These are phyloP conservation scores for Phytophthora citricola DNA, from an alignment of 352 stramenopile species.

Conservation along the genomic window DNA sequence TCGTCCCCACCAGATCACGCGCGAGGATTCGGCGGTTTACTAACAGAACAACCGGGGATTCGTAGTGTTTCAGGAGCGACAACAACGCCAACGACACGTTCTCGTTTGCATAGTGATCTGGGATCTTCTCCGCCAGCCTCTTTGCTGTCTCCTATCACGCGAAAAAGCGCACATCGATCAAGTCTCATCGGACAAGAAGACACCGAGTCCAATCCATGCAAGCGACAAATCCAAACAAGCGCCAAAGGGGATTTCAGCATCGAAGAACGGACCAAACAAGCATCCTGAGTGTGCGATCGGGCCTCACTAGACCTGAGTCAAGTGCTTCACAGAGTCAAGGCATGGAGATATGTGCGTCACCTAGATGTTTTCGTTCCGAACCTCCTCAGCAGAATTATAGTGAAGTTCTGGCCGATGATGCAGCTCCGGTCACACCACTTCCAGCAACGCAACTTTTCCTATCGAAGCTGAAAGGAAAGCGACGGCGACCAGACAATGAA, in stretches of 20 bases:
- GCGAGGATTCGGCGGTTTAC: constrained; percentile 4
- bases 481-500: constrained; percentile 45
- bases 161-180: constrained; percentile 25
- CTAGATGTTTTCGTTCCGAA: constrained; percentile 1
- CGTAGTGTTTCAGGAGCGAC: constrained; percentile 6
- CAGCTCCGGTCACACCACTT: constrained; percentile 36
- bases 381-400: neutral
- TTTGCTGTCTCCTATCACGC: constrained; percentile 28
- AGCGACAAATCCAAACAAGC: constrained; percentile 34
- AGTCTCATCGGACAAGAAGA: constrained; percentile 21
- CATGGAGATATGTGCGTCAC: constrained; percentile 17
- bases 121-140: constrained; percentile 25
- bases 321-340: constrained; percentile 1
- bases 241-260: neutral
- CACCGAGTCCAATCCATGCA: constrained; percentile 14
- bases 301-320: neutral
- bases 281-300: neutral
- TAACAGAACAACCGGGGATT: constrained; percentile 2
- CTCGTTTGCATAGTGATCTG: constrained; percentile 16
- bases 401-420: constrained; percentile 11
- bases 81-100: constrained; percentile 29
- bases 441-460: constrained; percentile 67
- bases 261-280: constrained; percentile 2
- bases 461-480: constrained; percentile 66
- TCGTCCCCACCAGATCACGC: constrained; percentile 21